Evolutionary conservation across 129 eudicot genomes (phyloP).

Genomic region (Kitagawia praeruptora): DNA sequence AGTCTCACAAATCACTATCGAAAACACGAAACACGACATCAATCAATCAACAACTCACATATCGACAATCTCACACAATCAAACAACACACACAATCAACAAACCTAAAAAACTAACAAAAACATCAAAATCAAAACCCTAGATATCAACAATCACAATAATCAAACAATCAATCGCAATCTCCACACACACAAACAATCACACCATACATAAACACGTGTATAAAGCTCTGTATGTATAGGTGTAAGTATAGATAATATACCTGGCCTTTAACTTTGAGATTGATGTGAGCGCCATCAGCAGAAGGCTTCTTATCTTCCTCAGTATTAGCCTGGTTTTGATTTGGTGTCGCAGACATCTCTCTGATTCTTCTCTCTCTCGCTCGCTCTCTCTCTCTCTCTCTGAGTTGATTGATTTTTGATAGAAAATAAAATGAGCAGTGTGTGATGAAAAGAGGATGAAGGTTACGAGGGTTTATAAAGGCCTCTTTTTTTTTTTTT

Average conservation of each 20-base stretch:
- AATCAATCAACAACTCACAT: not conserved
- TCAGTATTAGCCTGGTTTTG: slow-evolving; percentile 16
- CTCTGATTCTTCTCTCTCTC: not conserved
- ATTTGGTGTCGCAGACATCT: slow-evolving; percentile 26
- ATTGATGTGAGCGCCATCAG: slow-evolving; percentile 43
- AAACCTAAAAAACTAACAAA: not conserved
- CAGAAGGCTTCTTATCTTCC: slow-evolving; percentile 46
- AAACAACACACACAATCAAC: not conserved
- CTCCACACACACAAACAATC: not conserved
- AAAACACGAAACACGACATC: not conserved
- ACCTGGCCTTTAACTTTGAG: slow-evolving; percentile 48
- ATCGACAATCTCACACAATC: not conserved
- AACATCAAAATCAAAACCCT: not conserved
- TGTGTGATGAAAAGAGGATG: not conserved
- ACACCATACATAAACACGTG: not conserved
- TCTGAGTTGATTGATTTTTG: too few species aligned
- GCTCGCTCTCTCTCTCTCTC: too few species aligned
- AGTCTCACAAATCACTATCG: too few species aligned
- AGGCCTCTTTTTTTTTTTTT: not conserved
- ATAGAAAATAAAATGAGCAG: too few species aligned
- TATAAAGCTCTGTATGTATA: not conserved
- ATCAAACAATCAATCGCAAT: not conserved
- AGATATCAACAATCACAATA: not conserved
- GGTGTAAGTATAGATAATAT: not conserved
- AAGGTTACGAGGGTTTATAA: slow-evolving; percentile 3